Evolutionary conservation across 2,329 filamentous ascomycete species (phyloP).

Genomic region (Periconia digitata): DNA sequence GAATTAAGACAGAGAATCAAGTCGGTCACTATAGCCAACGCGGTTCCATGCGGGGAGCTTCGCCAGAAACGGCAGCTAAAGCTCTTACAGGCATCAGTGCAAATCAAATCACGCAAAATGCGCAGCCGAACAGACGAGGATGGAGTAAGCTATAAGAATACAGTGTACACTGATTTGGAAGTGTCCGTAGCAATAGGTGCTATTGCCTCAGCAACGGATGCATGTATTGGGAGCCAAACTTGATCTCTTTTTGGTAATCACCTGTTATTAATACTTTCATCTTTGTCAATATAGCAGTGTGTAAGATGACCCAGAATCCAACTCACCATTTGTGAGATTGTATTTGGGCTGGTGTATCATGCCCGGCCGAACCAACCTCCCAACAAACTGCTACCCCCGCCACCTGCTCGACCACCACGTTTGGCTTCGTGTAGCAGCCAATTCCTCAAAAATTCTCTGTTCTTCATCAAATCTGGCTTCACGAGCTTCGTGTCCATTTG

Average conservation of each 20-base stretch:
- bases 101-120: background rate
- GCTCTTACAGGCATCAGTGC: background rate
- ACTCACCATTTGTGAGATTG: background rate
- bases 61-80: background rate
- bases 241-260: too few relatives aligned
- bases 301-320: too few relatives aligned
- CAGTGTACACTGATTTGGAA: background rate
- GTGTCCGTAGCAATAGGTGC: too few relatives aligned
- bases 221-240: too few relatives aligned
- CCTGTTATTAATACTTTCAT: too few relatives aligned
- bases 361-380: constrained; percentile 39
- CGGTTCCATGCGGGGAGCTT: background rate
- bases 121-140: too few relatives aligned
- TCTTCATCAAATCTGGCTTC: constrained; percentile 49
- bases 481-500: constrained; percentile 51
- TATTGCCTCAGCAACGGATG: too few relatives aligned
- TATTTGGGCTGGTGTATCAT: too few relatives aligned
- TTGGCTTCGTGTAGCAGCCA: constrained; percentile 53
- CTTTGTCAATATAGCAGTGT: too few relatives aligned
- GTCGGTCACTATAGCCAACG: too few relatives aligned
- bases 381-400: constrained; percentile 47
- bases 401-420: constrained; percentile 47
- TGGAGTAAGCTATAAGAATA: background rate
- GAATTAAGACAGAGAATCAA: too few relatives aligned
- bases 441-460: constrained; percentile 45